Conservation (phyloP, 176 grass and related monocot species). For the Musa schizocarpa region DNA sequence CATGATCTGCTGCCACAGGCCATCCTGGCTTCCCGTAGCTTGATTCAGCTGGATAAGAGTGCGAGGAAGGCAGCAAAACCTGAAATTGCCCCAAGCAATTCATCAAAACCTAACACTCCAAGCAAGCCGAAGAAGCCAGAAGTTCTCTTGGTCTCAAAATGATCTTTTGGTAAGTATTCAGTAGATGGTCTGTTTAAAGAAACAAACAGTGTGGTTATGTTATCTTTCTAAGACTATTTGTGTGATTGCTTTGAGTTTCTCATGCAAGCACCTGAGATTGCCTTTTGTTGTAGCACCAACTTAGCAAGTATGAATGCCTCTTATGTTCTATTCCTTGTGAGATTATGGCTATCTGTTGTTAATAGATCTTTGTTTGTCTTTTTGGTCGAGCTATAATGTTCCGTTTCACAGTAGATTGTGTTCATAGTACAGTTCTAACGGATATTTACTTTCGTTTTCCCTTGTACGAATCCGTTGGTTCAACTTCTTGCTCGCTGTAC, state of each 20-base stretch:
- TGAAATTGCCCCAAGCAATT: constrained; percentile 19
- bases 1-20: constrained; percentile 84
- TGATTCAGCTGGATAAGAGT: constrained; percentile 88
- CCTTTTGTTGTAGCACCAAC: neutral
- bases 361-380: neutral
- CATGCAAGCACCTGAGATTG: neutral
- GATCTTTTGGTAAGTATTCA: constrained; percentile 26
- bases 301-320: neutral
- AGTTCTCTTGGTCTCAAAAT: constrained; percentile 54
- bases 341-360: neutral
- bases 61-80: constrained; percentile 45
- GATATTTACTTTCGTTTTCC: too few species aligned
- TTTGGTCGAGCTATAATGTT: too few species aligned
- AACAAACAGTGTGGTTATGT: constrained; percentile 19
- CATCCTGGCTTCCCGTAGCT: constrained; percentile 74
- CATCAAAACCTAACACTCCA: constrained; percentile 81
- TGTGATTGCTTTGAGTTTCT: neutral
- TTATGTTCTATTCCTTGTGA: neutral
- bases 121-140: constrained; percentile 70
- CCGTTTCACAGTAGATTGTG: too few species aligned
- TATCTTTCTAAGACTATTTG: neutral
- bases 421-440: too few species aligned
- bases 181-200: constrained; percentile 8
- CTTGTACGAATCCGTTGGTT: too few species aligned
- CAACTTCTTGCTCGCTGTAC: too few species aligned